Base-by-base conservation (phyloP, 768 basidiomycete genomes). In the Podaxis sp. region DNA sequence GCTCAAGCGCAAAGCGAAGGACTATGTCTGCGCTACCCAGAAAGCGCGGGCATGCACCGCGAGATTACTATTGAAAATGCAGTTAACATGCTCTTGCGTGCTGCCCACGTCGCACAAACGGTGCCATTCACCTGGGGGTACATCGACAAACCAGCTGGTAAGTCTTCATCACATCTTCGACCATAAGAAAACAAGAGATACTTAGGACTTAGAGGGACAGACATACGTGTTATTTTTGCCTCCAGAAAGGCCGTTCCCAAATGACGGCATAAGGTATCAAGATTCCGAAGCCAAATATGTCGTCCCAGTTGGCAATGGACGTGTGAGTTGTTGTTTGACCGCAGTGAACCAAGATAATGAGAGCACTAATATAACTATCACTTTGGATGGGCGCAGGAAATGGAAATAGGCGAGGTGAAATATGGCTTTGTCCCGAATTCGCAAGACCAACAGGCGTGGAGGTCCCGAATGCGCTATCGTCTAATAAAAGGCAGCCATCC, bases 111-210 rank as follows among this genome's bases (percentile, higher is more conserved):
- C 59, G 83, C 91, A 3, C 78, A 79, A 49, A 83, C 72, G 15
- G 74, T 83, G 19, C 89, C 92, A 2, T 93, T 90, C 69, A 68
- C 76, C 5, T 92, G 90, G 87, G 77, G 83, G 2, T 93, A 85
- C 68, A 83, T 94, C 39, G 92, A 94, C 80, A 89, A 88, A 66
- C 91, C 92, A 36, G 67, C 75, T 68, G 92, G 92, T 90, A 59
- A 59, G 84, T 74, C 51, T 38, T 57, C 30, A 38, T 57, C 26
- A 3, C 30, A 5, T 48, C 48, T 22, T 38, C 15, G 36, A 30
- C 44, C 33, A 44, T n/a, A 4, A 55, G 28, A 40, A 57, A 46
- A 40, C 19, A 13, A 15, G 24, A n/a, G 22, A 51, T 61, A 17
- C 53, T 54, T 39, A 40, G 49, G 26, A 39, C 49, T 63, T 42